These are phyloP conservation scores for Dendrobium chrysotoxum DNA, from an alignment of 106 monocot species.

Conservation along the genomic window DNA sequence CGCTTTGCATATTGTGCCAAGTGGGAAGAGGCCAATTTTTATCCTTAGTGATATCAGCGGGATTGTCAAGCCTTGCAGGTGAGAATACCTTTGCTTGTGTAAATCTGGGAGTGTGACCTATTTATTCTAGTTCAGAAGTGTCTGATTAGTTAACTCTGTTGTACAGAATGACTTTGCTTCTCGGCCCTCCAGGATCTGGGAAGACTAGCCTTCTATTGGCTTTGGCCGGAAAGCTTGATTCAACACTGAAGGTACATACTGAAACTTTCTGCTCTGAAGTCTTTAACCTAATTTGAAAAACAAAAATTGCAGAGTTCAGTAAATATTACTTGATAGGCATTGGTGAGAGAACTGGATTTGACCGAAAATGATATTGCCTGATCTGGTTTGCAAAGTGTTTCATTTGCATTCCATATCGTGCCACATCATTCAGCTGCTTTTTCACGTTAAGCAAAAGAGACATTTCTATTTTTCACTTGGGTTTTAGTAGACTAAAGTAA, in stretches of 20 bases:
- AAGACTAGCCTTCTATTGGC: conserved; percentile 24
- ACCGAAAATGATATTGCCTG: background rate
- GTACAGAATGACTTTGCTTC: conserved; percentile 24
- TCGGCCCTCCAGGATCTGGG: conserved; percentile 25
- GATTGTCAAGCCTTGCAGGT: conserved; percentile 32
- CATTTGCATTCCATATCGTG: background rate
- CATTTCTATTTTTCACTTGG: background rate
- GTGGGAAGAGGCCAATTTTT: conserved; percentile 24
- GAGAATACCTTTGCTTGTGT: background rate
- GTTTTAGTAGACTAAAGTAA: background rate
- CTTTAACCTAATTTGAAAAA: too few species aligned
- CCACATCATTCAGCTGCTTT: background rate
- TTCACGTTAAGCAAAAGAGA: background rate
- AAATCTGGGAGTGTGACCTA: background rate
- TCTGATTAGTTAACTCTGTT: background rate
- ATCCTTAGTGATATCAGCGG: conserved; percentile 32
- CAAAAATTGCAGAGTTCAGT: background rate
- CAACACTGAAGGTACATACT: conserved; percentile 13
- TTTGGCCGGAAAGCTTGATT: conserved; percentile 27
- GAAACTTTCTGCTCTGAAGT: background rate
- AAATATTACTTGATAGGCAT: background rate
- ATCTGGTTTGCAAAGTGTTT: background rate
- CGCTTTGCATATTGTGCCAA: conserved; percentile 15
- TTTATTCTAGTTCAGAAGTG: background rate
- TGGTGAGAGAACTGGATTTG: background rate